Conservation (phyloP, 129 eudicot species). For the Silybum marianum region DNA sequence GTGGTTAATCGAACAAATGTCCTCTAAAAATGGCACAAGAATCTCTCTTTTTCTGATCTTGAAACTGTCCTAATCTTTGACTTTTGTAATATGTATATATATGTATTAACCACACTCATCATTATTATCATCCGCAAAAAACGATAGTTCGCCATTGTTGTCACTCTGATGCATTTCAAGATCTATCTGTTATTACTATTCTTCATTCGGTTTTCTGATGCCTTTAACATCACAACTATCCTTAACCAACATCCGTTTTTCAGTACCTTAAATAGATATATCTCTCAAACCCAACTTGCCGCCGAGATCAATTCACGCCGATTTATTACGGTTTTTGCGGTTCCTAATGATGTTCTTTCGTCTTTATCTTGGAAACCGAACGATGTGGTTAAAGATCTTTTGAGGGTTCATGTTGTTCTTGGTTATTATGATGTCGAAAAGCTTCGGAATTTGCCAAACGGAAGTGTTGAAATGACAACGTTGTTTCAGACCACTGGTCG, state of each 20-base stretch:
- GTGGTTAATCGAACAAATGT: neutral
- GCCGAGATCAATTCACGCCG: conserved; percentile 45
- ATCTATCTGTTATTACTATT: conserved; percentile 31
- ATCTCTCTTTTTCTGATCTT: conserved; percentile 30
- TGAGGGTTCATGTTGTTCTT: conserved; percentile 56
- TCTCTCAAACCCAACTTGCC: conserved; percentile 50
- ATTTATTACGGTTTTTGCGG: conserved; percentile 51
- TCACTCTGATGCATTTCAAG: conserved; percentile 33
- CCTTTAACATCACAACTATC: conserved; percentile 50
- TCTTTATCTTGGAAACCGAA: conserved; percentile 33
- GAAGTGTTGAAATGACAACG: conserved; percentile 31
- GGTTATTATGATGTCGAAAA: conserved; percentile 48
- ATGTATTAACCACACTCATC: conserved; percentile 19
- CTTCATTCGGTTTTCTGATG: conserved; percentile 32
- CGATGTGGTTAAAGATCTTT: conserved; percentile 25
- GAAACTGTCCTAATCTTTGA: conserved; percentile 26
- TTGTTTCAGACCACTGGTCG: conserved; percentile 49
- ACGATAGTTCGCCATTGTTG: conserved; percentile 8
- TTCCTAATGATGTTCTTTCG: conserved; percentile 36
- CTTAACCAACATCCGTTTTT: conserved; percentile 40
- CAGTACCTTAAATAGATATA: conserved; percentile 52
- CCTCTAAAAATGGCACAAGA: conserved; percentile 43
- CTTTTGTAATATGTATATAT: conserved; percentile 5
- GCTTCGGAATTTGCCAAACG: conserved; percentile 24
- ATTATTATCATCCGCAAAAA: neutral